A percentile compares a stretch with the other conserved stretches of the same genome.
Evolutionary conservation across 1,284 basidiomycete genomes (phyloP).

Genomic region (Apiotrichum domesticum): DNA sequence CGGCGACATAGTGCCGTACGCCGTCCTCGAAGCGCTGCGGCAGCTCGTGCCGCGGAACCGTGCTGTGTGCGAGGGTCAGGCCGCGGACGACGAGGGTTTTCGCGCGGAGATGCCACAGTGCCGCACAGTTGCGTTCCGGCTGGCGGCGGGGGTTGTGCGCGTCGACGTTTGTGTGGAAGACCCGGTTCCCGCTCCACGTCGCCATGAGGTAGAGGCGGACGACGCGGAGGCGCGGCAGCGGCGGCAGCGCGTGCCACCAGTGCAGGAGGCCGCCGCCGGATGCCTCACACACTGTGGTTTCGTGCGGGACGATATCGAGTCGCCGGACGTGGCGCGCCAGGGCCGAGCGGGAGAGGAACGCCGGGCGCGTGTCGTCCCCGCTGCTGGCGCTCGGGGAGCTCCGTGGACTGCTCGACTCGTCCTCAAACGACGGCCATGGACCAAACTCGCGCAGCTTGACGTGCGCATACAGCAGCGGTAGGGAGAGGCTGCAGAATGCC

Average conservation of each 20-base stretch:
- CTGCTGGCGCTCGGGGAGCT: background rate
- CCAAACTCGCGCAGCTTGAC: conserved; percentile 2
- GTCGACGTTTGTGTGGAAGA: conserved; percentile 11
- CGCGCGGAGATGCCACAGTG: conserved; percentile 1
- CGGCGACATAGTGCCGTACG: conserved; percentile 6
- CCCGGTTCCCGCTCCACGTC: conserved; percentile 3
- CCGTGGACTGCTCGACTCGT: background rate
- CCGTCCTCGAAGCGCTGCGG: background rate
- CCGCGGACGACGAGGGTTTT: conserved; percentile 7
- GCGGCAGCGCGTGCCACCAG: conserved; percentile 1
- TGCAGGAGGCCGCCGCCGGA: background rate
- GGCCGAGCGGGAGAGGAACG: background rate
- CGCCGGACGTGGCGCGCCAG: background rate
- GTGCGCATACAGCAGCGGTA: conserved; percentile 5
- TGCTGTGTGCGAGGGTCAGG: conserved; percentile 6
- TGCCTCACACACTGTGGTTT: conserved; percentile 1
- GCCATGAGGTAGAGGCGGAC: conserved; percentile 1
- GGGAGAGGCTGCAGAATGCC: conserved; percentile 2
- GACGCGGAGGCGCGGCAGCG: conserved; percentile 2
- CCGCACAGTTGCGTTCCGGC: background rate
- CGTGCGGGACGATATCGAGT: conserved; percentile 6
- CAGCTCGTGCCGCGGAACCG: conserved; percentile 5
- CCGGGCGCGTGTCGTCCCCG: too few relatives aligned
- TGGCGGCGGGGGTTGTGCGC: background rate
- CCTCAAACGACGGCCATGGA: conserved; percentile 6